Base-by-base conservation (phyloP, 2,329 filamentous ascomycete species). In the Trichoderma cornu-damae region DNA sequence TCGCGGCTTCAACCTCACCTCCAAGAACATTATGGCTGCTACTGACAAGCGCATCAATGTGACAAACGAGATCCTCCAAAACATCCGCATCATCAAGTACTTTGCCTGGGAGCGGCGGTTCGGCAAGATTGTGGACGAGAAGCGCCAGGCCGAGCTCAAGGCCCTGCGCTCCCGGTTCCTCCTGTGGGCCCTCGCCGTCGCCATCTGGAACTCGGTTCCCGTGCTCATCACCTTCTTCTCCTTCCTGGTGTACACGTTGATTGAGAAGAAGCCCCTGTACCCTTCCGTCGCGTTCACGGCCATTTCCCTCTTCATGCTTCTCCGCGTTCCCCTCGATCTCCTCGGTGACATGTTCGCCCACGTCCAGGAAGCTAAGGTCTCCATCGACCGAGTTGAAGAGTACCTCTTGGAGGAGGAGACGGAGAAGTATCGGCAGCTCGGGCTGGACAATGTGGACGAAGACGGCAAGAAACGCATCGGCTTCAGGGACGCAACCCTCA, bases 11-110 rank as follows among this genome's bases (percentile, higher is more conserved):
- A 86, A 86, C 63, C 82, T 80, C 52, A 90, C 90, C 2, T 94
- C 96, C 69, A 96, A 96, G 75, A 83, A 85, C 63, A 97, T 99
- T 66, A 85, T 97, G 75, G 84, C 88, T 52, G 91, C 91, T 18
- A 99, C 94, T 3, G 94, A 99, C 73, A 94, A 94, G 68, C 86
- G 94, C 53, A 97, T 99, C 61, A 90, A 96, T 68, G 88, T 91
- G 4, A 99, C 94, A 4, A 99, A 99, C 70, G 94, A 99, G 72
- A 89, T 97, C 6, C 78, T 99, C 26, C 92, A 96, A 68, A 99
- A 97, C 66, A 97, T 99, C 63, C 86, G 94, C 51, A 96, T 99
- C 70, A 97, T 99, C 82, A 99, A 99, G 70, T 99, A 94, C 72
- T 99, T 99, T 70, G 93, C 94, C 0, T 99, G 94, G 94, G 94